Conservation (phyloP, 495 filamentous ascomycete species). For the Wilcoxina mikolae region DNA sequence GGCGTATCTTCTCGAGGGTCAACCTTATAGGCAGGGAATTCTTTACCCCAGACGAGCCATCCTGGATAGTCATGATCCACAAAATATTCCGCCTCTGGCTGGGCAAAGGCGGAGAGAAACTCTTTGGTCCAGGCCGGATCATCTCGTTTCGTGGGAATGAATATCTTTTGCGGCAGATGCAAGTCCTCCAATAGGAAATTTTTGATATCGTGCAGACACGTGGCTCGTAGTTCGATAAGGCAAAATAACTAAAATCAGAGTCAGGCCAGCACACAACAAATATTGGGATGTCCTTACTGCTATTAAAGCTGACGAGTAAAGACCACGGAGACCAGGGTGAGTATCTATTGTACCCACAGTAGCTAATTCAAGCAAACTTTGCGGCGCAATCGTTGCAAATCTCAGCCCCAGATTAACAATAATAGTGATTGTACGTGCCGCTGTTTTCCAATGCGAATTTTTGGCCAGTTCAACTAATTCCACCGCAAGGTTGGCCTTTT, state of each 20-base stretch:
- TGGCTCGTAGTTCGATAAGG: conserved; percentile 67
- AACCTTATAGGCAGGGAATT: conserved; percentile 60
- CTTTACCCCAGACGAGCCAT: conserved; percentile 91
- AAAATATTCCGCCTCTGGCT: conserved; percentile 61
- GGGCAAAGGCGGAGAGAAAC: conserved; percentile 62
- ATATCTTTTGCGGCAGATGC: conserved; percentile 55
- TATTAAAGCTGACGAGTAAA: conserved; percentile 67
- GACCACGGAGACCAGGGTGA: conserved; percentile 68
- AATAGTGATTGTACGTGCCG: conserved; percentile 72
- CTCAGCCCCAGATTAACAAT: conserved; percentile 75
- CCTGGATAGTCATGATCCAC: conserved; percentile 85
- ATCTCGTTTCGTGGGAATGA: conserved; percentile 51
- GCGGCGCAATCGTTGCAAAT: conserved; percentile 71
- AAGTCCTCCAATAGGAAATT: conserved; percentile 71
- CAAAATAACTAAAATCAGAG: conserved; percentile 45
- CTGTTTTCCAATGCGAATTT: conserved; percentile 89
- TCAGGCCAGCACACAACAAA: conserved; percentile 1
- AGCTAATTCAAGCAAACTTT: conserved; percentile 70
- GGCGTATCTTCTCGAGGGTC: conserved; percentile 52
- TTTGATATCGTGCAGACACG: conserved; percentile 70
- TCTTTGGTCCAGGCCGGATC: conserved; percentile 64
- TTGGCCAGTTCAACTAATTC: conserved; percentile 66
- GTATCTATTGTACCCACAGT: conserved; percentile 71
- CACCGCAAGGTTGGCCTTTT: conserved; percentile 63
- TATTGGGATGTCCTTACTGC: conserved; percentile 28